These are phyloP conservation scores for Rhypophila decipiens DNA, from an alignment of 495 filamentous ascomycete genomes.

Conservation along the genomic window DNA sequence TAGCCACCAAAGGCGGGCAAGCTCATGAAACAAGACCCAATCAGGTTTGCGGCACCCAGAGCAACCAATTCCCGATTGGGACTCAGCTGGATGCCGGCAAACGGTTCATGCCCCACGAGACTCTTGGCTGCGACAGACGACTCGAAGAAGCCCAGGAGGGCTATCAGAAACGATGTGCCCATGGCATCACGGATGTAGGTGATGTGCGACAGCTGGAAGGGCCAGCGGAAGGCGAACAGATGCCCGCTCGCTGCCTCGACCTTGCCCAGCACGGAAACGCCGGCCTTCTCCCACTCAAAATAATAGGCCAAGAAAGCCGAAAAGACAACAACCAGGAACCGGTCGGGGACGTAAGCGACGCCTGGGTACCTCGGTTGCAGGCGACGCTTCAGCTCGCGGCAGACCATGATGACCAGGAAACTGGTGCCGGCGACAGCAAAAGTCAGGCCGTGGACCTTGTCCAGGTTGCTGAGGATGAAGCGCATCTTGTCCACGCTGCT, in stretches of 20 bases:
- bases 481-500: conserved; percentile 78
- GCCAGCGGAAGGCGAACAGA: conserved; percentile 77
- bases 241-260: conserved; percentile 61
- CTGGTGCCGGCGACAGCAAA: conserved; percentile 66
- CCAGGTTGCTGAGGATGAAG: conserved; percentile 65
- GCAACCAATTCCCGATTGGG: conserved; percentile 93
- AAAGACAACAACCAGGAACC: conserved; percentile 82
- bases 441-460: conserved; percentile 65
- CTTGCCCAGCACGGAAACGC: conserved; percentile 77
- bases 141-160: conserved; percentile 95
- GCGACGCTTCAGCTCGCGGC: conserved; percentile 71
- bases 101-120: conserved; percentile 57
- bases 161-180: conserved; percentile 89
- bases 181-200: conserved; percentile 78
- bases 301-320: conserved; percentile 74
- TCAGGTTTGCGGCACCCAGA: conserved; percentile 79
- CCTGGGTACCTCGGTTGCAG: conserved; percentile 73
- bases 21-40: conserved; percentile 86
- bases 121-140: conserved; percentile 96
- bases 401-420: conserved; percentile 84
- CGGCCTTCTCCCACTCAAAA: conserved; percentile 73
- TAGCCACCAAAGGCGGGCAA: conserved; percentile 95
- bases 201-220: conserved; percentile 68
- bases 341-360: conserved; percentile 87
- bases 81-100: conserved; percentile 71